phyloP scores from a whole-genome alignment of 768 basidiomycete species.

The Boletus rubescentipes region DNA sequence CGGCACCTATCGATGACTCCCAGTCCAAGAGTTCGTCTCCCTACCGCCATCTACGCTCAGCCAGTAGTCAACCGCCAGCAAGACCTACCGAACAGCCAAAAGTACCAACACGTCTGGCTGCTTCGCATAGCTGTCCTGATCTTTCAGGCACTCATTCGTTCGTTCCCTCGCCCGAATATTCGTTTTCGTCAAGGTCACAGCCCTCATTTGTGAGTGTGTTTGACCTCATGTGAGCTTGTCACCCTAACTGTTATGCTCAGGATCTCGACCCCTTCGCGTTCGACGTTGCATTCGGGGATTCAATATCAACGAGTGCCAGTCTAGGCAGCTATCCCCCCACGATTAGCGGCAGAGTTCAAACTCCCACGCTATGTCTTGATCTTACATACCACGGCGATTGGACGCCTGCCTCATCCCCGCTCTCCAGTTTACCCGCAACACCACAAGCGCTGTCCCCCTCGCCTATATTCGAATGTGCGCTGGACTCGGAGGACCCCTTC shows the following conservation, averaged over 20 bases:
- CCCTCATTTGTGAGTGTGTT: constrained; percentile 47
- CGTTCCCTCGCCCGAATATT: constrained; percentile 27
- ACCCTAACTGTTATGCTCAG: constrained; percentile 10
- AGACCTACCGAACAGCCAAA: constrained; percentile 3
- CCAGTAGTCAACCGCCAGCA: constrained; percentile 23
- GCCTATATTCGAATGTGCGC: constrained; percentile 22
- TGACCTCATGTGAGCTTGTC: background rate
- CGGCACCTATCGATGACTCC: constrained; percentile 49
- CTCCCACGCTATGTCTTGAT: constrained; percentile 40
- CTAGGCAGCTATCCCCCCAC: constrained; percentile 25
- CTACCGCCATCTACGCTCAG: constrained; percentile 20
- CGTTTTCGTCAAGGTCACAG: constrained; percentile 40
- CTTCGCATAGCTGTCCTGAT: constrained; percentile 30
- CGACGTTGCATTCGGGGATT: constrained; percentile 28
- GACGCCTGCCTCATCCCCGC: constrained; percentile 43
- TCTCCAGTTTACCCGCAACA: constrained; percentile 44
- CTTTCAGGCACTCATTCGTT: constrained; percentile 36
- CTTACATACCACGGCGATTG: constrained; percentile 40
- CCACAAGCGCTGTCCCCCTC: constrained; percentile 38
- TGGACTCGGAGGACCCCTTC: constrained; percentile 25
- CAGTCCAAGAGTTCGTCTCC: constrained; percentile 31
- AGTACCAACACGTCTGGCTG: background rate
- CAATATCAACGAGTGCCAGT: constrained; percentile 21
- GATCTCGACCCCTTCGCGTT: constrained; percentile 33
- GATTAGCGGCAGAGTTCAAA: constrained; percentile 22